These are phyloP conservation scores for Chaetomium cochliodes DNA, from an alignment of 495 filamentous ascomycete species.

Conservation along the genomic window DNA sequence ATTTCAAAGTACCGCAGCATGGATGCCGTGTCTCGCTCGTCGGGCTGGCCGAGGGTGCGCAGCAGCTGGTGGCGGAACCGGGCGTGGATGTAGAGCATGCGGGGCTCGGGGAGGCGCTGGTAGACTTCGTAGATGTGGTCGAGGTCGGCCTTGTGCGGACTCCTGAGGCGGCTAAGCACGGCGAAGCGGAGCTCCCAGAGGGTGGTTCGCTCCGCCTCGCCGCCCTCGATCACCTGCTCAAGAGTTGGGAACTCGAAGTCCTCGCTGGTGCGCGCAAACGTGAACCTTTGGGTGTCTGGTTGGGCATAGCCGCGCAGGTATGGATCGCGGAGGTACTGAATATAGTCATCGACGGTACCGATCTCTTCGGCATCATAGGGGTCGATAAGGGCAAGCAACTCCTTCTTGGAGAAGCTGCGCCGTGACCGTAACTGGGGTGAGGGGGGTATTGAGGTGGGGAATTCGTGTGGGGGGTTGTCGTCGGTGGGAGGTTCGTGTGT, in stretches of 20 bases:
- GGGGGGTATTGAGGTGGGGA: not conserved
- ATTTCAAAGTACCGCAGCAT: constrained; percentile 82
- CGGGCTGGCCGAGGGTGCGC: constrained; percentile 62
- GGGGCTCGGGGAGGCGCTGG: constrained; percentile 53
- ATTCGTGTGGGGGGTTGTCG: not conserved
- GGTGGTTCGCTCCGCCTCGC: constrained; percentile 25
- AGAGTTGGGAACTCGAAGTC: constrained; percentile 48
- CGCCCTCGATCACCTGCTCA: constrained; percentile 32
- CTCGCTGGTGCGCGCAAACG: constrained; percentile 44
- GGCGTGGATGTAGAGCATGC: constrained; percentile 62
- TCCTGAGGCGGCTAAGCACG: constrained; percentile 35
- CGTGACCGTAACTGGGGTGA: not conserved
- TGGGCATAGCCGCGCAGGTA: constrained; percentile 50
- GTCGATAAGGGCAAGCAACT: constrained; percentile 51
- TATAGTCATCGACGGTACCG: constrained; percentile 46
- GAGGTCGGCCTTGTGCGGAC: constrained; percentile 34
- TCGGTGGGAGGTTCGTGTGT: not conserved
- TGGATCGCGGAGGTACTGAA: constrained; percentile 46
- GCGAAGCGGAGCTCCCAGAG: constrained; percentile 38
- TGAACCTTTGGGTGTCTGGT: constrained; percentile 43
- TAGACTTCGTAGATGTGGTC: constrained; percentile 47
- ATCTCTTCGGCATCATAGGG: constrained; percentile 42
- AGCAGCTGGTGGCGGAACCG: constrained; percentile 63
- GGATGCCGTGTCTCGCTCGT: constrained; percentile 53
- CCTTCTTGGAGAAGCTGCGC: constrained; percentile 33